These are phyloP conservation scores for Flaveria floridana DNA, from an alignment of 140 eudicot species.

Conservation along the genomic window DNA sequence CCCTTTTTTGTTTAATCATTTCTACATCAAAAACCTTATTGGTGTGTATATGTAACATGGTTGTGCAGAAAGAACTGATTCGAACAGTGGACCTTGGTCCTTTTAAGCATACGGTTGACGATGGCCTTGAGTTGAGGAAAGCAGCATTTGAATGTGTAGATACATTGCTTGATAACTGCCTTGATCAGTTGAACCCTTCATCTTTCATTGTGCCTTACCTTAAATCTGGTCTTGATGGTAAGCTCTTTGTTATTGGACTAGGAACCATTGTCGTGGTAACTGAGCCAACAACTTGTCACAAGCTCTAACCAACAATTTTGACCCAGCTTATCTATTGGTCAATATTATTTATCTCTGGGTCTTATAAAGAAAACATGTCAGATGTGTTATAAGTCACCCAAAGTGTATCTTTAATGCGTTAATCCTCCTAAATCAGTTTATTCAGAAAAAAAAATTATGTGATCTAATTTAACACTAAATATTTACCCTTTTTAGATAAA, in stretches of 20 bases:
- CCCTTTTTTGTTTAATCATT: neutral
- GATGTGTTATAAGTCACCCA: neutral
- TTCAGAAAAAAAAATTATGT: too few relatives aligned
- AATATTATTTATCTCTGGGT: neutral
- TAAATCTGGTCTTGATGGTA: slow-evolving; percentile 94
- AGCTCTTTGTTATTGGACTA: slow-evolving; percentile 26
- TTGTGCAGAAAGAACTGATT: slow-evolving; percentile 86
- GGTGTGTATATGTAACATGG: slow-evolving; percentile 6
- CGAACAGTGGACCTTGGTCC: slow-evolving; percentile 99
- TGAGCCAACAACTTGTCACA: slow-evolving; percentile 14
- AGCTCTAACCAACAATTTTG: neutral
- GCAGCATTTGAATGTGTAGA: slow-evolving; percentile 99
- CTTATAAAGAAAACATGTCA: neutral
- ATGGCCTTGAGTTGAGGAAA: slow-evolving; percentile 97
- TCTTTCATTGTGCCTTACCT: slow-evolving; percentile 91
- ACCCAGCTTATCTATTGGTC: too few relatives aligned
- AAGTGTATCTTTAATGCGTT: neutral
- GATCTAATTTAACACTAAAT: too few relatives aligned
- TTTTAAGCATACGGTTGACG: slow-evolving; percentile 97
- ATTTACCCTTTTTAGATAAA: neutral
- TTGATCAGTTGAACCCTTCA: slow-evolving; percentile 96
- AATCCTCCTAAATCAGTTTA: neutral
- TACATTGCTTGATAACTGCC: slow-evolving; percentile 90
- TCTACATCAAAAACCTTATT: neutral
- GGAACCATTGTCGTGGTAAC: neutral